These are phyloP conservation scores for Chlorella sp. DNA, from an alignment of 139 green algal species.

Conservation along the genomic window DNA sequence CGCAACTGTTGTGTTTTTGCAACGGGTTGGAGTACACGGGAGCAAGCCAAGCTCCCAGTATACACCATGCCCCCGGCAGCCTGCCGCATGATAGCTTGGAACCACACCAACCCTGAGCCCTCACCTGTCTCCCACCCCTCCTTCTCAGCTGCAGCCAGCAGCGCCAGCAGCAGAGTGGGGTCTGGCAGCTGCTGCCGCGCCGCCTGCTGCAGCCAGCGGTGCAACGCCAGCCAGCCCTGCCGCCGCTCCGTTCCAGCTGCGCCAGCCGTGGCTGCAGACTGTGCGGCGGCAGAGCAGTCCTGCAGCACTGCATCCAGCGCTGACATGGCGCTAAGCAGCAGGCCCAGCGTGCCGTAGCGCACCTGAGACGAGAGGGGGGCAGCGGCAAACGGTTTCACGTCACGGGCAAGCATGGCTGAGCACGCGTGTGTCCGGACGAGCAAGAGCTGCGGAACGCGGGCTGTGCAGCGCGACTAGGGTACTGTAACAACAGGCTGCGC, in stretches of 20 bases:
- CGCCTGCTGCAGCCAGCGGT: constrained; percentile 22
- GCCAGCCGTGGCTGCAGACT: not conserved
- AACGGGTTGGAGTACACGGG: not conserved
- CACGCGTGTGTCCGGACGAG: too few relatives aligned
- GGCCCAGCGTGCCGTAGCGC: constrained; percentile 21
- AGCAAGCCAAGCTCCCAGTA: too few relatives aligned
- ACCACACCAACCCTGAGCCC: too few relatives aligned
- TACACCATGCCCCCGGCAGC: too few relatives aligned
- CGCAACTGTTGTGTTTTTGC: not conserved
- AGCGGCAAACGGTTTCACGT: too few relatives aligned
- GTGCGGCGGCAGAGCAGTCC: not conserved
- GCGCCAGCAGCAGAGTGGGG: constrained; percentile 28
- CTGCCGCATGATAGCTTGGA: too few relatives aligned
- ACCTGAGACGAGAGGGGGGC: too few relatives aligned
- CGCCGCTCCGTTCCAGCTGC: not conserved
- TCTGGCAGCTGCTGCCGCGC: constrained; percentile 29
- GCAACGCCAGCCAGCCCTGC: constrained; percentile 28
- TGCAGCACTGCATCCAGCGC: constrained; percentile 43
- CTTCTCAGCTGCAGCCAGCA: constrained; percentile 25
- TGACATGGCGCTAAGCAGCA: constrained; percentile 42
- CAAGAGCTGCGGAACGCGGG: too few relatives aligned
- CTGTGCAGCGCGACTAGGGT: too few relatives aligned
- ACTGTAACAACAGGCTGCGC: too few relatives aligned
- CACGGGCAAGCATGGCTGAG: too few relatives aligned
- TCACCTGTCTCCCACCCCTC: constrained; percentile 30